Evolutionary conservation across 139 green algal genomes (phyloP).

Genomic region (Picochlorum sp.): DNA sequence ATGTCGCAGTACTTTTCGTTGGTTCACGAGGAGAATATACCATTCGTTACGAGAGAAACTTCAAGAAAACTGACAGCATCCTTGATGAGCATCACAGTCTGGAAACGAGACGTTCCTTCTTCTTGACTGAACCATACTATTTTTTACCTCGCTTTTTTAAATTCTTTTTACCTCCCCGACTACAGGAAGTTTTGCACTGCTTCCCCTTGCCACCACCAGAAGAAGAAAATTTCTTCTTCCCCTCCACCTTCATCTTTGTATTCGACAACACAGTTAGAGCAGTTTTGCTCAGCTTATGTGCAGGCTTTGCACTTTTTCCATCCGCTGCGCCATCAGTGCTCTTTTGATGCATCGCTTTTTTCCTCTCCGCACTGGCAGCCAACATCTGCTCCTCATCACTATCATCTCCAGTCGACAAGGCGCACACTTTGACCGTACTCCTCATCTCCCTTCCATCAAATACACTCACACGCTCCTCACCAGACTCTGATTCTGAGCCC

Average conservation of each 20-base stretch:
- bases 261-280: slow-evolving; percentile 21
- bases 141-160: not conserved
- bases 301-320: not conserved
- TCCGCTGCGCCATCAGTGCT: not conserved
- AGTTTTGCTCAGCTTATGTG: slow-evolving; percentile 25
- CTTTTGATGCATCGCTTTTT: too few relatives aligned
- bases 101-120: slow-evolving; percentile 11
- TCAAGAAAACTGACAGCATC: slow-evolving; percentile 58
- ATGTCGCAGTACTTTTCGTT: slow-evolving; percentile 27
- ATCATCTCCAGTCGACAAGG: slow-evolving; percentile 19
- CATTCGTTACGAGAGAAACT: slow-evolving; percentile 56
- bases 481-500: not conserved
- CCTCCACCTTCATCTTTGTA: slow-evolving; percentile 23
- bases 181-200: not conserved
- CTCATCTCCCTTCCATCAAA: slow-evolving; percentile 20
- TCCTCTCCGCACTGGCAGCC: too few relatives aligned
- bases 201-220: not conserved
- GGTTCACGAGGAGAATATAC: slow-evolving; percentile 34
- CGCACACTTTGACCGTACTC: slow-evolving; percentile 20
- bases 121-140: not conserved
- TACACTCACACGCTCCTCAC: slow-evolving; percentile 10
- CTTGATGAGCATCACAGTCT: slow-evolving; percentile 33
- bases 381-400: slow-evolving; percentile 1
- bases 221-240: slow-evolving; percentile 6
- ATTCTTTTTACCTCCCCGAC: not conserved